These are phyloP conservation scores for Athelia sp. DNA, from an alignment of 1,284 basidiomycete genomes.

Conservation along the genomic window DNA sequence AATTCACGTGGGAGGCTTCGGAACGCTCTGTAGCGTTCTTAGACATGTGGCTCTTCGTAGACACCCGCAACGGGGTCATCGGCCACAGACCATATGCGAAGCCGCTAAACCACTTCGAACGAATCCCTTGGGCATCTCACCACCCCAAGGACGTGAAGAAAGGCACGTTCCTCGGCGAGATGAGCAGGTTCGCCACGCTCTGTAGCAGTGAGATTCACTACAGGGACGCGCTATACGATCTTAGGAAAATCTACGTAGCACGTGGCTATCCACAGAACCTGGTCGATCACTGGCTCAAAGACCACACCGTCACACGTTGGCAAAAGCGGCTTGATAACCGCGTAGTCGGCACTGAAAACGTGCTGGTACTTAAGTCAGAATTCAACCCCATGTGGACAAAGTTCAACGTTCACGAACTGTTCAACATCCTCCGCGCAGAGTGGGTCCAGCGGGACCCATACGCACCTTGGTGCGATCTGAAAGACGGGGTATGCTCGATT, in stretches of 20 bases:
- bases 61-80: background rate
- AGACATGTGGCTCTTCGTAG: conserved; percentile 12
- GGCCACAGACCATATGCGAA: conserved; percentile 15
- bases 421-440: background rate
- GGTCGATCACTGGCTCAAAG: conserved; percentile 6
- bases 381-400: conserved; percentile 8
- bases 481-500: too few relatives aligned
- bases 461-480: too few relatives aligned
- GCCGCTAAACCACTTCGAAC: conserved; percentile 14
- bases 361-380: conserved; percentile 13
- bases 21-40: conserved; percentile 8
- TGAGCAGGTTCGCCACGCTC: conserved; percentile 17
- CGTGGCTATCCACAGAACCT: conserved; percentile 14
- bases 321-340: conserved; percentile 2
- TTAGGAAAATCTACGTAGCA: conserved; percentile 13
- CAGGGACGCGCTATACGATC: conserved; percentile 8
- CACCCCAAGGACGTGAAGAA: conserved; percentile 19
- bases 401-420: conserved; percentile 7
- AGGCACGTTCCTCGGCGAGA: conserved; percentile 19
- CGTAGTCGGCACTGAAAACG: background rate
- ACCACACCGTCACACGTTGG: conserved; percentile 5
- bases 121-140: conserved; percentile 18
- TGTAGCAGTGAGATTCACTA: conserved; percentile 10
- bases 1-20: conserved; percentile 12
- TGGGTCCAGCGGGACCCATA: background rate